Evolutionary conservation across 768 basidiomycete genomes (phyloP).

Genomic region (Mycena indigotica): DNA sequence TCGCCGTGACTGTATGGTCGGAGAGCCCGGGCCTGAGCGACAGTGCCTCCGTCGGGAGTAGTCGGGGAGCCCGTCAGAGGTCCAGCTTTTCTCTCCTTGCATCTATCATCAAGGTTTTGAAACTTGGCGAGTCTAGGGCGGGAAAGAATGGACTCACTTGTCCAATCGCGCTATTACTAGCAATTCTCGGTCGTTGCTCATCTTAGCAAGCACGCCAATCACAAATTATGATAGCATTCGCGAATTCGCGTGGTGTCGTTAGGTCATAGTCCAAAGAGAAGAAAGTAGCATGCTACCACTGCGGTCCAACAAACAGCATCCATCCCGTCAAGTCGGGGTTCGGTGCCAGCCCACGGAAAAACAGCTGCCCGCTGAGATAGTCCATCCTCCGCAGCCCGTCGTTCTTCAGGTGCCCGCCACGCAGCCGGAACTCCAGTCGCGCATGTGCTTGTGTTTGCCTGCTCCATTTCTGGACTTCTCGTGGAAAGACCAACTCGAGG

Average conservation of each 20-base stretch:
- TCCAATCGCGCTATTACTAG: too few species aligned
- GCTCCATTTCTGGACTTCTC: slow-evolving; percentile 11
- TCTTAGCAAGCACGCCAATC: too few species aligned
- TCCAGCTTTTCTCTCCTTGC: too few species aligned
- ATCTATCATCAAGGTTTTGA: too few species aligned
- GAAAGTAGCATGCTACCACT: not conserved
- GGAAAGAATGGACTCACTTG: too few species aligned
- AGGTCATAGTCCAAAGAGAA: not conserved
- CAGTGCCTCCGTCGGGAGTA: too few species aligned
- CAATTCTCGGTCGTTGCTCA: too few species aligned
- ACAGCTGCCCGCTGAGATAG: slow-evolving; percentile 35
- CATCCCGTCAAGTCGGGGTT: slow-evolving; percentile 21
- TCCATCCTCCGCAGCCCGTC: slow-evolving; percentile 37
- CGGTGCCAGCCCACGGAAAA: slow-evolving; percentile 37
- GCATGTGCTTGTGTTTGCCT: slow-evolving; percentile 1
- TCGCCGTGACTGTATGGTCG: too few species aligned
- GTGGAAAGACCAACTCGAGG: slow-evolving; percentile 11
- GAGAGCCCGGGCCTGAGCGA: too few species aligned
- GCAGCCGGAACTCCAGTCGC: slow-evolving; percentile 5
- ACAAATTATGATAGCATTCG: too few species aligned
- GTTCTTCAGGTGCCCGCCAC: not conserved
- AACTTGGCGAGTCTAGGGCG: too few species aligned
- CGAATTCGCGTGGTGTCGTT: not conserved
- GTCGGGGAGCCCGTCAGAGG: too few species aligned
- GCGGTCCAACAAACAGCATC: slow-evolving; percentile 14